phyloP scores from a whole-genome alignment of 2,329 filamentous ascomycete genomes.

The Claviceps quebecensis region DNA sequence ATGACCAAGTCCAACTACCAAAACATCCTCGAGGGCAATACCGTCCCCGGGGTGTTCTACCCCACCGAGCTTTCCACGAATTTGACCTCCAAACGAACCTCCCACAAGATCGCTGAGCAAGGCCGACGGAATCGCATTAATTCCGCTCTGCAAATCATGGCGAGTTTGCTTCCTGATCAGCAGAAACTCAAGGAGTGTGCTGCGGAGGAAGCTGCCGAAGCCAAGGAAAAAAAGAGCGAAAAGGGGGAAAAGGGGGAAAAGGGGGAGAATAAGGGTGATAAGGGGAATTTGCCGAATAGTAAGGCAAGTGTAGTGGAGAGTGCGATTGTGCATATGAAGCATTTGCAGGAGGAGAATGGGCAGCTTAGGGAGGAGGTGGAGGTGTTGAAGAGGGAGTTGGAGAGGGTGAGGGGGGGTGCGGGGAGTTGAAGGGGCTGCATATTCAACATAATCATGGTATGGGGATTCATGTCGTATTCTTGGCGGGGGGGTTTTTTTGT shows the following conservation, averaged over 20 bases:
- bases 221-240: slow-evolving; percentile 33
- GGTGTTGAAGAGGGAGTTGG: slow-evolving; percentile 18
- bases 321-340: slow-evolving; percentile 89
- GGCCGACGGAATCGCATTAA: slow-evolving; percentile 93
- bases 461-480: not conserved
- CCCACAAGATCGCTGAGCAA: slow-evolving; percentile 96
- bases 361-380: slow-evolving; percentile 49
- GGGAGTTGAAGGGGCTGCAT: no score
- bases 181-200: slow-evolving; percentile 22
- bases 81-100: slow-evolving; percentile 88
- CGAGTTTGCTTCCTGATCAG: slow-evolving; percentile 59
- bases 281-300: slow-evolving; percentile 52
- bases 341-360: slow-evolving; percentile 60
- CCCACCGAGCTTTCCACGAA: slow-evolving; percentile 86
- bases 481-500: not conserved
- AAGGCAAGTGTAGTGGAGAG: slow-evolving; percentile 97
- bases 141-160: slow-evolving; percentile 81
- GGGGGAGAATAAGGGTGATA: slow-evolving; percentile 18
- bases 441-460: no score
- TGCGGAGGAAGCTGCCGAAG: no score
- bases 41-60: slow-evolving; percentile 78
- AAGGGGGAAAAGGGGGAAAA: slow-evolving; percentile 12
- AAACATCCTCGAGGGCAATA: slow-evolving; percentile 87
- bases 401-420: slow-evolving; percentile 8
- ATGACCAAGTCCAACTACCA: slow-evolving; percentile 97